Conservation (phyloP, 495 filamentous ascomycete genomes). For the Clavariopsis aquatica region DNA sequence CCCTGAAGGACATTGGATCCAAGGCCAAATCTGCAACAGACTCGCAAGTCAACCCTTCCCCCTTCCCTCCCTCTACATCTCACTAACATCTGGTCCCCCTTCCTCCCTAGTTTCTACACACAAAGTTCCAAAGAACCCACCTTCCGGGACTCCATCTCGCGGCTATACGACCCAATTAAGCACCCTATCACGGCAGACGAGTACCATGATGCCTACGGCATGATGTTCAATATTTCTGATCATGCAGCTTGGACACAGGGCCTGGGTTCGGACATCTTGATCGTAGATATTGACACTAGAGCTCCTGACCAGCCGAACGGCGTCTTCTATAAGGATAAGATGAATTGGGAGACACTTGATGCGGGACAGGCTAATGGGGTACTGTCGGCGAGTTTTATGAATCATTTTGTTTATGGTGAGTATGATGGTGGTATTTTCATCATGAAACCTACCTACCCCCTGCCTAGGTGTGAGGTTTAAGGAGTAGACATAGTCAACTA, state of each 20-base stretch:
- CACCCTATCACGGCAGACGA: neutral
- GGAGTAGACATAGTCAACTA: too few relatives aligned
- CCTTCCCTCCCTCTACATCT: too few relatives aligned
- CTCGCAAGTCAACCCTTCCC: too few relatives aligned
- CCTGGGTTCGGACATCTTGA: slow-evolving; percentile 14
- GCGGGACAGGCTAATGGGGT: neutral
- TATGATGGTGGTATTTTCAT: neutral
- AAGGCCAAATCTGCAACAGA: too few relatives aligned
- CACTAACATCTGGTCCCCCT: too few relatives aligned
- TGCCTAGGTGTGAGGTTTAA: too few relatives aligned
- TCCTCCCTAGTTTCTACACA: too few relatives aligned
- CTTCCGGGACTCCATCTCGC: slow-evolving; percentile 5
- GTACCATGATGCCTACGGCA: slow-evolving; percentile 3
- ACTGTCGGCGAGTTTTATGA: slow-evolving; percentile 17
- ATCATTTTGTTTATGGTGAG: slow-evolving; percentile 29
- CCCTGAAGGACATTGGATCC: too few relatives aligned
- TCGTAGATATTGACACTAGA: slow-evolving; percentile 33
- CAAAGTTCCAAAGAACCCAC: neutral
- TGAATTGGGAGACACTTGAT: slow-evolving; percentile 11
- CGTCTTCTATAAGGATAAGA: neutral
- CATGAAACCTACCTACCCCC: too few relatives aligned
- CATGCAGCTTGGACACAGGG: slow-evolving; percentile 3
- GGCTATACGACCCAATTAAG: slow-evolving; percentile 6
- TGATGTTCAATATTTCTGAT: neutral
- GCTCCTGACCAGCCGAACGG: slow-evolving; percentile 8